Evolutionary conservation across 352 stramenopile species (phyloP).

Genomic region (Globisporangium mamillatum): DNA sequence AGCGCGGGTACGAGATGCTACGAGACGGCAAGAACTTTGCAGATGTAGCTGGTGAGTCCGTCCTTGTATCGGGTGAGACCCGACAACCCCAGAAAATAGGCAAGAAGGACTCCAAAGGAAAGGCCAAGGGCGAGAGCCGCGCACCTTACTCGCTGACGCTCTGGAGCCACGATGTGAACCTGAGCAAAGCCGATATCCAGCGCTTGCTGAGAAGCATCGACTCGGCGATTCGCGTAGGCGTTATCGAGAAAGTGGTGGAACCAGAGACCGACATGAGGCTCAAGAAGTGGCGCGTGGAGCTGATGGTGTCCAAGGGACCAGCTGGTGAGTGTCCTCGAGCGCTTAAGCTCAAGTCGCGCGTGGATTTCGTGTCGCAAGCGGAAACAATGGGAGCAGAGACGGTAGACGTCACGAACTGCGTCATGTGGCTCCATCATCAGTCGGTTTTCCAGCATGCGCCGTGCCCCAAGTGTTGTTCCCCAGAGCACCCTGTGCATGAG

Average conservation of each 20-base stretch:
- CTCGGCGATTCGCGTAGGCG: slow-evolving; percentile 33
- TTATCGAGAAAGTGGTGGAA: slow-evolving; percentile 21
- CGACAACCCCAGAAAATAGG: neutral
- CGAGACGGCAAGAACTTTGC: slow-evolving; percentile 48
- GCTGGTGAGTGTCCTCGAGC: slow-evolving; percentile 25
- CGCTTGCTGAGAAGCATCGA: slow-evolving; percentile 34
- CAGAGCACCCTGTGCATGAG: slow-evolving; percentile 5
- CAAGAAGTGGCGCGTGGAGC: slow-evolving; percentile 37
- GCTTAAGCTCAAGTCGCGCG: slow-evolving; percentile 30
- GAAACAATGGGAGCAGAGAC: slow-evolving; percentile 15
- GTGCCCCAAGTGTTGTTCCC: slow-evolving; percentile 14
- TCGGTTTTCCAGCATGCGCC: slow-evolving; percentile 20
- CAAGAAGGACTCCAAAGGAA: slow-evolving; percentile 19
- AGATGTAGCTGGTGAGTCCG: slow-evolving; percentile 23
- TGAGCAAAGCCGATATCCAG: slow-evolving; percentile 32
- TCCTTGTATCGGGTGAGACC: neutral
- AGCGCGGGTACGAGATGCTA: slow-evolving; percentile 54
- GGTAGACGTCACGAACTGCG: neutral
- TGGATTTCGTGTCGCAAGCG: slow-evolving; percentile 39
- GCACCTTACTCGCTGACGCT: slow-evolving; percentile 32
- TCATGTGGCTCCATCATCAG: slow-evolving; percentile 50
- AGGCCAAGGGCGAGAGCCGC: neutral
- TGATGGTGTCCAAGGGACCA: slow-evolving; percentile 18
- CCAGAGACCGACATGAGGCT: slow-evolving; percentile 11
- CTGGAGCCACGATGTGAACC: slow-evolving; percentile 31